Conservation (phyloP, 768 basidiomycete species). For the Psilocybe tampanensis region DNA sequence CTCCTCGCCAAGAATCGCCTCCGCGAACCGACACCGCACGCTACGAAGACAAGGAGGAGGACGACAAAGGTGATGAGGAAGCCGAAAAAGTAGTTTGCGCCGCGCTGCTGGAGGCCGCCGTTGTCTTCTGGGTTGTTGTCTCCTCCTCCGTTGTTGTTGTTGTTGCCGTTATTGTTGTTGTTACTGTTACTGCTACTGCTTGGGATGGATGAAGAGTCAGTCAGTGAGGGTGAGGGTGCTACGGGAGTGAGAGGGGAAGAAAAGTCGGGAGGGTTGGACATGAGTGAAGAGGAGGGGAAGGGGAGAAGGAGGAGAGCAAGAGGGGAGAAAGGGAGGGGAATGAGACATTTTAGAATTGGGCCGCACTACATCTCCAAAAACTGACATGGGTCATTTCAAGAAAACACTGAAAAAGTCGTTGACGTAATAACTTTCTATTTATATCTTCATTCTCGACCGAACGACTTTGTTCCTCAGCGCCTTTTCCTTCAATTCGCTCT, state of each 20-base stretch:
- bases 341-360: background rate
- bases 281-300: background rate
- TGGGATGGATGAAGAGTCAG: background rate
- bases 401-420: no score
- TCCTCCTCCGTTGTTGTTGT: background rate
- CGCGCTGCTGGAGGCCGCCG: slow-evolving; percentile 26
- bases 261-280: background rate
- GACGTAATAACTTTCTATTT: background rate
- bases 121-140: slow-evolving; percentile 8
- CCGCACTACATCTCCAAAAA: background rate
- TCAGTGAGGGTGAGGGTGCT: background rate
- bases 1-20: slow-evolving; percentile 35
- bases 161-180: background rate
- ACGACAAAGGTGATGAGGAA: slow-evolving; percentile 53
- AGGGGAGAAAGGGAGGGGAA: background rate
- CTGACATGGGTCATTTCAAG: no score
- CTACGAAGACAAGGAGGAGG: slow-evolving; percentile 52
- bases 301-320: background rate
- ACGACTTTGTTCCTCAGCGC: slow-evolving; percentile 83
- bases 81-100: slow-evolving; percentile 52
- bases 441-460: slow-evolving; percentile 57
- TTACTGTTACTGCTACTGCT: background rate
- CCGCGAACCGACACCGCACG: slow-evolving; percentile 51
- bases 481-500: slow-evolving; percentile 81
- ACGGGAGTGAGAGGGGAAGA: background rate